phyloP scores from a whole-genome alignment of 2,329 filamentous ascomycete species.

The Truncatella angustata region DNA sequence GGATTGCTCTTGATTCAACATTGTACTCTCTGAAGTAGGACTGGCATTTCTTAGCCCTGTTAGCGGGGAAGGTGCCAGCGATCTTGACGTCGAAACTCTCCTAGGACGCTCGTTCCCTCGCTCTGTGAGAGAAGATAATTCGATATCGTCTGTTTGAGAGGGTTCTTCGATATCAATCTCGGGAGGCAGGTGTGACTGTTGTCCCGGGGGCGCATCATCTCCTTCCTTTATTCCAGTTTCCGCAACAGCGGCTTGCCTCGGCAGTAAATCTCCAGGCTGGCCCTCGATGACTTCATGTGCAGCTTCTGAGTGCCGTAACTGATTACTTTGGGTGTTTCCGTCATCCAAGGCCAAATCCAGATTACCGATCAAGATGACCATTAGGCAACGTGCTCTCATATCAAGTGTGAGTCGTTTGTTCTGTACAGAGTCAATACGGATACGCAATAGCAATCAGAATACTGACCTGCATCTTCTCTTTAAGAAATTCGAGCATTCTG shows the following conservation, averaged over 20 bases:
- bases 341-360: background rate
- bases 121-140: background rate
- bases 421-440: background rate
- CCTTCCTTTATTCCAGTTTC: background rate
- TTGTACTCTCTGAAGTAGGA: background rate
- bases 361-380: constrained; percentile 3
- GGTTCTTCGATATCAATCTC: constrained; percentile 1
- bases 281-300: constrained; percentile 1
- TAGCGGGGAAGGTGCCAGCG: background rate
- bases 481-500: constrained; percentile 1
- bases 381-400: constrained; percentile 3
- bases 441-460: too few relatives aligned
- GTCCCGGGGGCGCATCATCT: too few relatives aligned
- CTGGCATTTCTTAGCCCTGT: background rate
- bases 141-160: background rate
- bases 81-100: background rate
- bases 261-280: background rate
- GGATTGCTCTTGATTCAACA: background rate
- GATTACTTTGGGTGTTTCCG: background rate
- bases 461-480: constrained; percentile 1
- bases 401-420: background rate
- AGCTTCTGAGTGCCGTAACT: background rate
- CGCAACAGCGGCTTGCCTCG: too few relatives aligned
- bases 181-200: background rate
- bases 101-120: background rate